phyloP scores from a whole-genome alignment of 2,329 filamentous ascomycete species.

The Ceratocystis papillata region DNA sequence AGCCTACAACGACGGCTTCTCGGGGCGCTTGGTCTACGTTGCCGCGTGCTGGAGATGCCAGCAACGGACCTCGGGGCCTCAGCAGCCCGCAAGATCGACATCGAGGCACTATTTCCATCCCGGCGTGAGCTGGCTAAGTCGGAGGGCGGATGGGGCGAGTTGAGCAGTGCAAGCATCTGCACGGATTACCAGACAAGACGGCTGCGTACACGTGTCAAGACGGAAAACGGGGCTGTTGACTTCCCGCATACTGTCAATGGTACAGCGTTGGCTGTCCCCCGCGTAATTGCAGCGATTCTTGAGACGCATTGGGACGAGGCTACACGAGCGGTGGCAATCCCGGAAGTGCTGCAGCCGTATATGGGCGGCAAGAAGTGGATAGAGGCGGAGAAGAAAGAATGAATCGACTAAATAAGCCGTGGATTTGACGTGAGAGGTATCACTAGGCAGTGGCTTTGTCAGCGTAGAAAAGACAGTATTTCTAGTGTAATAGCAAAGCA shows the following conservation, averaged over 20 bases:
- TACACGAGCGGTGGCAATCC: slow-evolving; percentile 57
- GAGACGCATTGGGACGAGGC: slow-evolving; percentile 82
- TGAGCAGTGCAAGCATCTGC: slow-evolving; percentile 82
- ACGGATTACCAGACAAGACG: slow-evolving; percentile 88
- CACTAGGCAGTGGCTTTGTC: too few species aligned
- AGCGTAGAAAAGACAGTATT: not conserved
- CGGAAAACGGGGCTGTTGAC: slow-evolving; percentile 51
- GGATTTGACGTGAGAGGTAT: too few species aligned
- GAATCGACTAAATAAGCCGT: too few species aligned
- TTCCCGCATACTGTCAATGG: slow-evolving; percentile 92
- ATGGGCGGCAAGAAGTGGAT: slow-evolving; percentile 70
- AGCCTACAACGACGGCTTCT: slow-evolving; percentile 79
- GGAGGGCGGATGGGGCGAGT: slow-evolving; percentile 77
- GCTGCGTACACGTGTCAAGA: slow-evolving; percentile 67
- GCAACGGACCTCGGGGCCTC: slow-evolving; percentile 78
- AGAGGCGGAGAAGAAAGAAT: slow-evolving; percentile 29
- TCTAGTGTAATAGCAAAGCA: not conserved
- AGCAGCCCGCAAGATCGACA: slow-evolving; percentile 77
- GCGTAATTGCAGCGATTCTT: slow-evolving; percentile 76
- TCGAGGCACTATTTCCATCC: slow-evolving; percentile 88
- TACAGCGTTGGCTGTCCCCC: slow-evolving; percentile 81
- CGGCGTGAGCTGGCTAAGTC: slow-evolving; percentile 39
- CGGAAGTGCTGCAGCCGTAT: slow-evolving; percentile 67
- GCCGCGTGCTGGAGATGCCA: slow-evolving; percentile 88
- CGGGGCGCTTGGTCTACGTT: slow-evolving; percentile 63